Percentiles rank a stretch among this genome's conserved stretches.
phyloP scores from a whole-genome alignment of 1,284 basidiomycete genomes.

The Earliella scabrosa region DNA sequence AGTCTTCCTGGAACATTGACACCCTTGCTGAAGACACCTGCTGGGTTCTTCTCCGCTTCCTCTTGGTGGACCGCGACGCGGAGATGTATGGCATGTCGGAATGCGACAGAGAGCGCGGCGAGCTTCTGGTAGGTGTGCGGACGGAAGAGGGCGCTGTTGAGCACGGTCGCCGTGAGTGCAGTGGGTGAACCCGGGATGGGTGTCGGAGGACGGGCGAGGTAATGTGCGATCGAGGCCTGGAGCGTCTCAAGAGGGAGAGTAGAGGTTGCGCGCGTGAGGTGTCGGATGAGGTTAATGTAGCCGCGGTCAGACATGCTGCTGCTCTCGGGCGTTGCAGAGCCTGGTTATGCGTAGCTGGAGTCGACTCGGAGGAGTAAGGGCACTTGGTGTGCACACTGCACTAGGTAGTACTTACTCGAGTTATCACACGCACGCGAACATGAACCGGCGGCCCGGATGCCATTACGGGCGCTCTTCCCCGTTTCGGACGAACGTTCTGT shows the following conservation, averaged over 20 bases:
- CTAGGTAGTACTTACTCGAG: too few relatives aligned
- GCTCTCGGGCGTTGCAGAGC: too few relatives aligned
- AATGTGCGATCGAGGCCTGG: conserved; percentile 64
- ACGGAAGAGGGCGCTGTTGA: conserved; percentile 63
- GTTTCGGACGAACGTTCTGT: too few relatives aligned
- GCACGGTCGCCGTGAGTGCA: conserved; percentile 64
- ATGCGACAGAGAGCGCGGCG: conserved; percentile 56
- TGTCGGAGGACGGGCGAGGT: conserved; percentile 48
- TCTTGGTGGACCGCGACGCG: conserved; percentile 48
- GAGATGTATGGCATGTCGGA: conserved; percentile 65
- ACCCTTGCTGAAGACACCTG: conserved; percentile 48
- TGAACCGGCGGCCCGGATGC: too few relatives aligned
- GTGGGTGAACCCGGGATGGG: conserved; percentile 56
- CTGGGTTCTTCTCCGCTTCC: conserved; percentile 30
- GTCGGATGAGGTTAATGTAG: conserved; percentile 58
- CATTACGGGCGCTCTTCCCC: too few relatives aligned
- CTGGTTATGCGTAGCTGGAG: too few relatives aligned
- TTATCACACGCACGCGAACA: too few relatives aligned
- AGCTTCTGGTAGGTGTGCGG: conserved; percentile 49
- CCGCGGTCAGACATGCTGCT: conserved; percentile 41
- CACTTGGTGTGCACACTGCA: too few relatives aligned
- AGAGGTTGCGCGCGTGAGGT: conserved; percentile 56
- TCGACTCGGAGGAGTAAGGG: too few relatives aligned
- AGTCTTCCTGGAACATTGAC: conserved; percentile 44
- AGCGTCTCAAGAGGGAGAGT: conserved; percentile 54